Percentiles rank a stretch among this genome's conserved stretches.
Evolutionary conservation across 2,329 filamentous ascomycete species (phyloP).

Genomic region (Pleomassaria siparia): DNA sequence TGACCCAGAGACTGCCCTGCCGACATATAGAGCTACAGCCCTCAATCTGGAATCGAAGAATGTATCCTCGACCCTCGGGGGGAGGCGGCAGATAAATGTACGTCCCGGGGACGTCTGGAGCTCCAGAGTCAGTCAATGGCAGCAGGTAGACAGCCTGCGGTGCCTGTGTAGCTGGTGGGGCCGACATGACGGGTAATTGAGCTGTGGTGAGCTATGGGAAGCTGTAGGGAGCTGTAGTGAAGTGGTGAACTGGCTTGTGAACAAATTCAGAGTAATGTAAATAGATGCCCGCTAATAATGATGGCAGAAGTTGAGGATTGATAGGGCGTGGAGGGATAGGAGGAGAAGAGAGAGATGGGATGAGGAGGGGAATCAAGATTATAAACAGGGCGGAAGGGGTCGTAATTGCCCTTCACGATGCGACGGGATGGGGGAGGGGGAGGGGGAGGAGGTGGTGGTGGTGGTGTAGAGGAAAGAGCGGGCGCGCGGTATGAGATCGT

Average conservation of each 20-base stretch:
- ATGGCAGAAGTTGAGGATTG: slow-evolving; percentile 9
- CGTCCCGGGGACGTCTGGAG: slow-evolving; percentile 81
- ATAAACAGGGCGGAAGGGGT: slow-evolving; percentile 11
- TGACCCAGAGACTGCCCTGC: slow-evolving; percentile 94
- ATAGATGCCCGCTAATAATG: slow-evolving; percentile 11
- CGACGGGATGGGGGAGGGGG: slow-evolving; percentile 11
- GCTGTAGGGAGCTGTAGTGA: slow-evolving; percentile 4
- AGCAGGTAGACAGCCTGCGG: slow-evolving; percentile 71
- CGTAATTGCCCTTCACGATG: slow-evolving; percentile 19
- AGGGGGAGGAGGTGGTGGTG: background rate
- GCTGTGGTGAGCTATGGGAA: slow-evolving; percentile 9
- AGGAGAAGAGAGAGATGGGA: slow-evolving; percentile 2
- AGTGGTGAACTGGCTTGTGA: slow-evolving; percentile 19
- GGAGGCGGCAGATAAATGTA: slow-evolving; percentile 86
- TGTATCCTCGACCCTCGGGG: slow-evolving; percentile 70
- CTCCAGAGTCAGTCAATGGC: slow-evolving; percentile 88
- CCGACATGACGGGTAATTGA: slow-evolving; percentile 27
- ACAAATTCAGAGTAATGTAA: slow-evolving; percentile 18
- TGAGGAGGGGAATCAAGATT: background rate
- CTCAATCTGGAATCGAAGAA: slow-evolving; percentile 85
- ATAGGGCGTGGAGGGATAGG: slow-evolving; percentile 11
- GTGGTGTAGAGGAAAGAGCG: background rate
- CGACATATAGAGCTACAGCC: slow-evolving; percentile 95
- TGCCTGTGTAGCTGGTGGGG: slow-evolving; percentile 21
- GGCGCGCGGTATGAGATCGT: background rate